Percentiles rank a stretch among this genome's conserved stretches.
Conservation (phyloP, 1,284 basidiomycete species). For the Sanghuangporus sanghuang region DNA sequence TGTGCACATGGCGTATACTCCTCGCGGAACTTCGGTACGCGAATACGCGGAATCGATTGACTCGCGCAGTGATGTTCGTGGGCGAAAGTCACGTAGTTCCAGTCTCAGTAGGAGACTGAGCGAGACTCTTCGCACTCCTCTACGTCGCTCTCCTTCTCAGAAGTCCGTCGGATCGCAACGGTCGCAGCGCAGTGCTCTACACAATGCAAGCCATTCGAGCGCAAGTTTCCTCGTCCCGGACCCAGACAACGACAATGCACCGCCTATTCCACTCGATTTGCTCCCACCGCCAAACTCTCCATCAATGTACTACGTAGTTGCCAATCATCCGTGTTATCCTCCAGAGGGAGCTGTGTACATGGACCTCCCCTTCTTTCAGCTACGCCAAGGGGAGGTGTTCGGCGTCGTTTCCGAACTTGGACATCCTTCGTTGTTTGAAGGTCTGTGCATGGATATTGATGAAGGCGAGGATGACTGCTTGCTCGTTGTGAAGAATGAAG, state of each 20-base stretch:
- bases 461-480: constrained; percentile 73
- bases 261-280: constrained; percentile 9
- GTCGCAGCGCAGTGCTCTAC: constrained; percentile 21
- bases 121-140: constrained; percentile 35
- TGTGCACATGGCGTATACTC: not conserved
- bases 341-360: constrained; percentile 61
- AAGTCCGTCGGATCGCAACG: constrained; percentile 26
- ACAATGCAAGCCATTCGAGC: constrained; percentile 23
- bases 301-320: constrained; percentile 57
- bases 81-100: constrained; percentile 38
- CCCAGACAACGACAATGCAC: constrained; percentile 14
- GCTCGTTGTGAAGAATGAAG: constrained; percentile 49
- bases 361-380: constrained; percentile 66
- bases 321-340: constrained; percentile 61
- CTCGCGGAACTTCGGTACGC: not conserved
- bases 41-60: constrained; percentile 24
- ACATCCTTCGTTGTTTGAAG: constrained; percentile 63
- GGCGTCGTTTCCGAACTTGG: constrained; percentile 70
- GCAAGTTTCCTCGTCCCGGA: constrained; percentile 21
- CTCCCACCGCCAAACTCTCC: constrained; percentile 20
- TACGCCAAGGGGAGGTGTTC: constrained; percentile 53
- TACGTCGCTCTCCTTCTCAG: constrained; percentile 31
- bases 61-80: constrained; percentile 32
- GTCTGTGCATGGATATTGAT: constrained; percentile 69
- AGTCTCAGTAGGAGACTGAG: constrained; percentile 42